Percentiles rank a stretch among this genome's conserved stretches.
These are phyloP conservation scores for Primulina huaijiensis DNA, from an alignment of 257 asterid genomes.

Conservation along the genomic window DNA sequence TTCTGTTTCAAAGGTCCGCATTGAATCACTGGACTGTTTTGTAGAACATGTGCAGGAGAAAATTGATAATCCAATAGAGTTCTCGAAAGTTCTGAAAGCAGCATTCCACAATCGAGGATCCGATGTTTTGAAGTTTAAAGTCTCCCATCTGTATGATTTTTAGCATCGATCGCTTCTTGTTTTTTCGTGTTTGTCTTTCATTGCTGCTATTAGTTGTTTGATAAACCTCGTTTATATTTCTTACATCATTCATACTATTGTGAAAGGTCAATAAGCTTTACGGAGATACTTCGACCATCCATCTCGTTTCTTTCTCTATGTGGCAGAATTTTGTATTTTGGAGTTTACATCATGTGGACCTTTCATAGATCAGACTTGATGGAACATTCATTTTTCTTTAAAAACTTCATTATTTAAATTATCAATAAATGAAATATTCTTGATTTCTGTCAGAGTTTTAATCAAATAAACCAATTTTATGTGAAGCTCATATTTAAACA, in stretches of 20 bases:
- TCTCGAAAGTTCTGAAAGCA: slow-evolving; percentile 69
- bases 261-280: slow-evolving; percentile 20
- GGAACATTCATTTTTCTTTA: background rate
- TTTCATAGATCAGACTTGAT: background rate
- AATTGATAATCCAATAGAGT: slow-evolving; percentile 86
- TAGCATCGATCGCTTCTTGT: slow-evolving; percentile 25
- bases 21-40: slow-evolving; percentile 59
- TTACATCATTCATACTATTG: slow-evolving; percentile 5
- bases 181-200: slow-evolving; percentile 24
- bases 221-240: background rate
- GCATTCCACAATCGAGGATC: slow-evolving; percentile 80
- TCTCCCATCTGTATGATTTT: slow-evolving; percentile 86
- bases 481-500: background rate
- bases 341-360: background rate
- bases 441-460: background rate
- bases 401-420: background rate
- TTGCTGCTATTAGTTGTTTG: slow-evolving; percentile 18
- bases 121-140: slow-evolving; percentile 57
- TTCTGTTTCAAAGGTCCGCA: slow-evolving; percentile 48
- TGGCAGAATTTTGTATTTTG: background rate
- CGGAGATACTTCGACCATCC: no score
- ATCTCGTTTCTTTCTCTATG: background rate
- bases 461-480: no score
- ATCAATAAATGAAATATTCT: background rate
- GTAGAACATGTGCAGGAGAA: slow-evolving; percentile 79